Conservation (phyloP, 306 rosid genomes). For the Citrullus amarus region DNA sequence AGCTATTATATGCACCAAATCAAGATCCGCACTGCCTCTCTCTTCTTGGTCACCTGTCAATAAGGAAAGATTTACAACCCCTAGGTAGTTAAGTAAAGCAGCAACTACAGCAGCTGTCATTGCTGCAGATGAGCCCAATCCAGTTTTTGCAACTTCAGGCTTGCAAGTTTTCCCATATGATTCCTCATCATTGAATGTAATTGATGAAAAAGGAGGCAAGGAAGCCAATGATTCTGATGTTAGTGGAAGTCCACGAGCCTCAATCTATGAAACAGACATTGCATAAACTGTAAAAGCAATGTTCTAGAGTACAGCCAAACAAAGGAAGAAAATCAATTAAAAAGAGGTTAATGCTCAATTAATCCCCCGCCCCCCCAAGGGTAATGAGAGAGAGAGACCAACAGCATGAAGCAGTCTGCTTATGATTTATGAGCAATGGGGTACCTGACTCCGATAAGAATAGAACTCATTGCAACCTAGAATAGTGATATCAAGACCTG, state of each 20-base stretch:
- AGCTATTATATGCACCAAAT: conserved; percentile 78
- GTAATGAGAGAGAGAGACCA: neutral
- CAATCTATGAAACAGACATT: conserved; percentile 43
- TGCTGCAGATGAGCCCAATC: conserved; percentile 96
- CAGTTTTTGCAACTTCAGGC: conserved; percentile 99
- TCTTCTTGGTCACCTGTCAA: conserved; percentile 22
- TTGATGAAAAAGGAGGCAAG: conserved; percentile 72
- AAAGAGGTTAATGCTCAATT: neutral
- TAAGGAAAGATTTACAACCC: conserved; percentile 54
- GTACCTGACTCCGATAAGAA: conserved; percentile 81
- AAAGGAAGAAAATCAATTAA: neutral
- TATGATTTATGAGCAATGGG: neutral
- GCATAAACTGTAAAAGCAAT: neutral
- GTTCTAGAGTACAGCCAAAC: neutral
- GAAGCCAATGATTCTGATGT: conserved; percentile 73
- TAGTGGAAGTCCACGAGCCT: conserved; percentile 71
- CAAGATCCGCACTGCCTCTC: conserved; percentile 41
- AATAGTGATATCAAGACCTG: conserved; percentile 89
- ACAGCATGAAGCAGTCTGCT: neutral
- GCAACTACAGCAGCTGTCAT: conserved; percentile 99
- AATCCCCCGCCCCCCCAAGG: neutral
- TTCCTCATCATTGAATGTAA: conserved; percentile 67
- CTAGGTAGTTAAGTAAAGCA: conserved; percentile 84
- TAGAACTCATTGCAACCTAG: conserved; percentile 88
- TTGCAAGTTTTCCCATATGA: conserved; percentile 43